These are phyloP conservation scores for Mytilinidion resinicola DNA, from an alignment of 495 filamentous ascomycete genomes.

Conservation along the genomic window DNA sequence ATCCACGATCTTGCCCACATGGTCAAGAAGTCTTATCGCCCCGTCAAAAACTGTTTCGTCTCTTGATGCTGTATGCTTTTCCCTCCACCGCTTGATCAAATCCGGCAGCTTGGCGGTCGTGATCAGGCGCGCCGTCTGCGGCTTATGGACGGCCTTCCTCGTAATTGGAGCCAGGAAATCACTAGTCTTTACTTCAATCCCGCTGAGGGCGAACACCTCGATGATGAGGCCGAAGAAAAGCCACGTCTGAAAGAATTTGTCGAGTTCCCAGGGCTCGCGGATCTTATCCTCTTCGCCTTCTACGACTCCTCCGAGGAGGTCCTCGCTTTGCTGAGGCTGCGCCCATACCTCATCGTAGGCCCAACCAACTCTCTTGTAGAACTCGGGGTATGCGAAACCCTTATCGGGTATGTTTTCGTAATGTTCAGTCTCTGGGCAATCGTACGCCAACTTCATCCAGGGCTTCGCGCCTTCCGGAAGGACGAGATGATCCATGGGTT, in stretches of 20 bases:
- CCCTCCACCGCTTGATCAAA: constrained; percentile 2
- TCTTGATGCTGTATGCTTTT: constrained; percentile 2
- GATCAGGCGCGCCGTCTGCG: constrained; percentile 1
- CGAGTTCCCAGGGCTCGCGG: constrained; percentile 6
- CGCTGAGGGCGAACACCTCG: constrained; percentile 1
- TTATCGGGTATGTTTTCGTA: constrained; percentile 5
- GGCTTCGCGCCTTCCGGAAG: constrained; percentile 3
- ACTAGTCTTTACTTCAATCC: neutral
- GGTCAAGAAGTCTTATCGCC: neutral
- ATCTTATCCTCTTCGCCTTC: constrained; percentile 1
- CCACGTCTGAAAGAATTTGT: constrained; percentile 9
- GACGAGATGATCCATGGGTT: constrained; percentile 3
- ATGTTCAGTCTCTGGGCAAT: neutral
- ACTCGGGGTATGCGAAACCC: constrained; percentile 1
- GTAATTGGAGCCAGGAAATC: constrained; percentile 5
- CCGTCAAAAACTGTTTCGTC: neutral
- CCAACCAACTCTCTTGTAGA: constrained; percentile 3
- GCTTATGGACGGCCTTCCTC: constrained; percentile 1
- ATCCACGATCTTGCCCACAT: constrained; percentile 7
- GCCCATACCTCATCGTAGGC: neutral
- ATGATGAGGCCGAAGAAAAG: constrained; percentile 12
- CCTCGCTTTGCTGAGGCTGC: neutral
- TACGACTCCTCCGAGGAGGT: constrained; percentile 3
- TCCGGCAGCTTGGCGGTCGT: constrained; percentile 5
- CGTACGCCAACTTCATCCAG: neutral